Percentiles rank a stretch among this genome's conserved stretches.
These are phyloP conservation scores for Stephania cephalantha DNA, from an alignment of 164 flowering plant species.

Conservation along the genomic window DNA sequence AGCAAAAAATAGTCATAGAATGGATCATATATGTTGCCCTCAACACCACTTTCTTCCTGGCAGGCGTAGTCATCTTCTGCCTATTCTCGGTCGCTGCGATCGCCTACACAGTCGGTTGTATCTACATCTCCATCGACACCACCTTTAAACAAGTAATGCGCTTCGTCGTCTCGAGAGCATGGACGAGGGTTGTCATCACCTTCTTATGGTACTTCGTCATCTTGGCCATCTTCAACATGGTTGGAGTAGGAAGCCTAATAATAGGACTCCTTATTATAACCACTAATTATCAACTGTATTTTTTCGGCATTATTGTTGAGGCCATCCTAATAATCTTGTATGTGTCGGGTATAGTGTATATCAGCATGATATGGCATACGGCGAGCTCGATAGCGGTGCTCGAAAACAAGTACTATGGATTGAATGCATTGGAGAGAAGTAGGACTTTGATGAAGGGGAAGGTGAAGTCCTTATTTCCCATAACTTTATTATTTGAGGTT, in stretches of 20 bases:
- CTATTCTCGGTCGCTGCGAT: conserved; percentile 38
- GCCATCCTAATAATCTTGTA: conserved; percentile 19
- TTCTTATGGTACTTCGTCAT: conserved; percentile 32
- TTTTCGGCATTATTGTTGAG: background rate
- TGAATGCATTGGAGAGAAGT: conserved; percentile 54
- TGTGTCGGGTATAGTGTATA: conserved; percentile 36
- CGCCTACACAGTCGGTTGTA: conserved; percentile 42
- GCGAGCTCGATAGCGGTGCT: conserved; percentile 58
- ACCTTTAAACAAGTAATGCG: conserved; percentile 34
- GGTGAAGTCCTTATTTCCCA: conserved; percentile 13
- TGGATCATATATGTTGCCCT: conserved; percentile 23
- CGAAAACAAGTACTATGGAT: conserved; percentile 40
- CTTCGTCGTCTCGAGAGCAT: conserved; percentile 41
- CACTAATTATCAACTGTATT: too few relatives aligned
- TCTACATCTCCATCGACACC: conserved; percentile 34
- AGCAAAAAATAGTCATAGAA: conserved; percentile 19
- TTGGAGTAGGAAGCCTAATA: conserved; percentile 5
- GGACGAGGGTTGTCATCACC: conserved; percentile 51
- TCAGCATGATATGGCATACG: conserved; percentile 47
- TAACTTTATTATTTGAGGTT: conserved; percentile 23
- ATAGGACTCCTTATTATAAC: conserved; percentile 5
- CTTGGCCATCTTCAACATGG: conserved; percentile 27
- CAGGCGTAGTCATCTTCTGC: conserved; percentile 22
- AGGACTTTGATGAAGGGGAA: conserved; percentile 46
- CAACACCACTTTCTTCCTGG: conserved; percentile 24